Evolutionary conservation across 345 rosid genomes (phyloP), one percentile per base, ranked within the genome.

Genomic region (Eutrema heterophyllum): DNA sequence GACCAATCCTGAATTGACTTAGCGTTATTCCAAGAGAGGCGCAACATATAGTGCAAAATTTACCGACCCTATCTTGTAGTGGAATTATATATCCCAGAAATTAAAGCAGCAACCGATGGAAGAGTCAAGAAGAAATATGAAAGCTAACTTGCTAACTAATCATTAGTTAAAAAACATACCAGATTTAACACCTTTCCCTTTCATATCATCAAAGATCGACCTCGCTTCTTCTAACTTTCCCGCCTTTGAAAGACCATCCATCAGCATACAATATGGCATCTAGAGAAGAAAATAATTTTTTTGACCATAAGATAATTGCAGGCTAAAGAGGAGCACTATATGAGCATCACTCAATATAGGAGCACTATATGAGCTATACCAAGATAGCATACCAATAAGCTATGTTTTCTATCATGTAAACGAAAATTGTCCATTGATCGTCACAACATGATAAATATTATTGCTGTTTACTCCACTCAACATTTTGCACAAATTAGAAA

Each of bases 211-310:
- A 74, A 88, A 94, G 65, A 94, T 43, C 65, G 76, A 73, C 79
- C 64, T 89, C 38, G 93, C 96, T 83, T 91, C 94, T 67, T 89
- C 89, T 74, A 85, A 78, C 69, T 18, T 79, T 30, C 95, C 93
- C 60, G 86, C 75, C 81, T 94, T 94, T 14, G 93, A 88, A 75
- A 94, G 81, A 74, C 94, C 90, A 77, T 94, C 97, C 93, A 94
- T 91, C 83, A 94, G 70, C 77, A 85, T 71, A 85, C 97, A 91
- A 70, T 88, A 94, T 12, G 98, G 94, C 87, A 91, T 89, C 98
- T 94, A 72, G 62, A 80, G 60, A 70, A 56, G 52, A 73, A 50
- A 35, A 26, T 4, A 27, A 30, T 7, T 9, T 36, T 8, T 18
- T 9, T 6, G 14, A 55, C 18, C 36, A 70, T 66, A 21, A 51